Base-by-base conservation (phyloP, 2,329 filamentous ascomycete species). In the Daldinia eschscholtzii region DNA sequence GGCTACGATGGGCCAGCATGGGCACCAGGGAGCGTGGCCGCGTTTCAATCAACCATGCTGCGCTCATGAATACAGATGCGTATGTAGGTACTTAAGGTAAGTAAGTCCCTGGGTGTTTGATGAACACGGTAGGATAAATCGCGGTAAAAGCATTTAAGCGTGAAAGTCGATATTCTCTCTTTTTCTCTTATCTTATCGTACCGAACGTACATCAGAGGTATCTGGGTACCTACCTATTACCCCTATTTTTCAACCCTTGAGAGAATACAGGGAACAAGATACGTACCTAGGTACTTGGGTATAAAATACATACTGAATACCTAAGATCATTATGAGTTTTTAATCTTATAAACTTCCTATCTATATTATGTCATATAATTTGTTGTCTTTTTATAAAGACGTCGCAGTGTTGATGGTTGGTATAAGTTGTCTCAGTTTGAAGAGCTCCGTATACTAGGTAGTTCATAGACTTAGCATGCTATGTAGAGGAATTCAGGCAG, bases 1-100 rank as follows among this genome's bases (percentile, higher is more conserved):
- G 33, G 20, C 53, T 68, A 48, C 13, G 9, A 50, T 23, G 56
- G 18, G 30, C 44, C 15, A 20, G 44, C 39, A 35, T 26, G 13
- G 20, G 55, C 41, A 15, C 33, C 15, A 48, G 9, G 35, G 35
- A 64, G 15, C 12, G 55, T 42, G 59, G 41, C 62, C 57, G 53
- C 52, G 37, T 46, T 18, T 44, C 23, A 30, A 39, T 35, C 30
- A 39, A 58, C 59, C 62, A 70, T 57, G 59, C 46, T 30, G 39
- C 48, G 12, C 62, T 68, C 69, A 71, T 71, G 30, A 56, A 57
- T 46, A 44, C 53, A 12, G 15, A 23, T 23, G 20, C 20, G 1
- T 37, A n/a, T n/a, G n/a, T n/a, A n/a, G n/a, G n/a, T n/a, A 33
- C 13, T 6, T 13, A 33, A 28, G 28, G 18, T 37, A 39, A 26